Evolutionary conservation across 192 early-diverging fungal species (phyloP).

Genomic region (Rhizophagus clarus): DNA sequence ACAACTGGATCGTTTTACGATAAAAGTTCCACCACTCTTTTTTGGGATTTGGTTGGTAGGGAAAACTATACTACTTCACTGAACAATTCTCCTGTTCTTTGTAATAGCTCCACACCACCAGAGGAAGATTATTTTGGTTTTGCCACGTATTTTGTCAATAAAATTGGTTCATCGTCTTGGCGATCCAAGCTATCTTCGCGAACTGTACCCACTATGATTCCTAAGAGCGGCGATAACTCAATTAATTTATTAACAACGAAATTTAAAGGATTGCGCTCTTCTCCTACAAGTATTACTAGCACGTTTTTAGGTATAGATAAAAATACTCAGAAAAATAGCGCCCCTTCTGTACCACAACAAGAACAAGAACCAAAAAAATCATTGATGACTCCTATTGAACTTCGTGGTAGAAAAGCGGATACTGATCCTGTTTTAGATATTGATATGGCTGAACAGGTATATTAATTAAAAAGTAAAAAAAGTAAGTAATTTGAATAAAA

Average conservation of each 20-base stretch:
- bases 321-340: background rate
- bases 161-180: background rate
- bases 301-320: conserved; percentile 14
- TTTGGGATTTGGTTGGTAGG: conserved; percentile 29
- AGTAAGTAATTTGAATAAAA: too few species aligned
- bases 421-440: conserved; percentile 49
- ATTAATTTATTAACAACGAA: conserved; percentile 28
- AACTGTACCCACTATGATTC: conserved; percentile 22
- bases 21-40: conserved; percentile 6
- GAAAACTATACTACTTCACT: conserved; percentile 32
- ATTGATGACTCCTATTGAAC: conserved; percentile 38
- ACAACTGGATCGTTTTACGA: background rate
- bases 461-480: background rate
- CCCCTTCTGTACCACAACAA: background rate
- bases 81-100: conserved; percentile 32
- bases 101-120: conserved; percentile 14
- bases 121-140: conserved; percentile 5
- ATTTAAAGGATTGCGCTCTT: conserved; percentile 15
- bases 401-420: conserved; percentile 46
- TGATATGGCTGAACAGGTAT: conserved; percentile 53
- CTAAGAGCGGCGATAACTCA: background rate
- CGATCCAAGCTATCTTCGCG: background rate
- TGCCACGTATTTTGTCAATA: background rate
- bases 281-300: background rate
- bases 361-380: background rate